phyloP scores from a whole-genome alignment of 2,329 filamentous ascomycete species.

The Exophiala calicioides region DNA sequence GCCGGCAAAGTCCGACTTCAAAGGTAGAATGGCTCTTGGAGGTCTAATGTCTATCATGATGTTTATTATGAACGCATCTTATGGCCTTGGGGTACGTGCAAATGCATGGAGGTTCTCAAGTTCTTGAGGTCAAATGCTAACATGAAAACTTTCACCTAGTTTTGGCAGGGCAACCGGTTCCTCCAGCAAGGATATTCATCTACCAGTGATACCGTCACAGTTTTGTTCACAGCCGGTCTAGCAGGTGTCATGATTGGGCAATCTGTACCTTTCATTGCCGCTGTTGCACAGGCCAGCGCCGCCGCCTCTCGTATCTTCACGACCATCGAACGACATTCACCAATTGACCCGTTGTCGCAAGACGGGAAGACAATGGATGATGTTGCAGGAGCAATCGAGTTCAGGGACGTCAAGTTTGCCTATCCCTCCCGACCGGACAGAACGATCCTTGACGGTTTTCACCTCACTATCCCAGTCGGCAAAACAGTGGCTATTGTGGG shows the following conservation, averaged over 20 bases:
- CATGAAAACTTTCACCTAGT: no score
- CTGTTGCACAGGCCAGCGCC: background rate
- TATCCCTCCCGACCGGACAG: constrained; percentile 91
- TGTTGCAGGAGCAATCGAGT: constrained; percentile 73
- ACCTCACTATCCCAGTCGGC: constrained; percentile 41
- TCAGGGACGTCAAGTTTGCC: constrained; percentile 86
- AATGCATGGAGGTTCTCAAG: no score
- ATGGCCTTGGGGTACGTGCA: no score
- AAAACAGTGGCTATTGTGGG: constrained; percentile 71
- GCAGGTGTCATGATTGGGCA: constrained; percentile 37
- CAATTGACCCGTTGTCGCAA: constrained; percentile 72
- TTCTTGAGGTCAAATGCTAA: no score
- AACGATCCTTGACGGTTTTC: constrained; percentile 78
- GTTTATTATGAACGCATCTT: no score
- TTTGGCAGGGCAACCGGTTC: no score
- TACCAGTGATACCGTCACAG: constrained; percentile 29
- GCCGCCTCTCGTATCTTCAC: constrained; percentile 89
- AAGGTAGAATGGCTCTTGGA: no score
- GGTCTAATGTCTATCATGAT: no score
- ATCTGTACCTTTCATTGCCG: constrained; percentile 35
- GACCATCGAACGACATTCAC: constrained; percentile 84
- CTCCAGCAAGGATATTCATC: no score
- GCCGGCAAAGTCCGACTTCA: no score
- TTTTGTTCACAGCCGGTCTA: constrained; percentile 34
- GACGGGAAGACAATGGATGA: constrained; percentile 56